These are phyloP conservation scores for Pascua sp. DNA, from an alignment of 1,284 basidiomycete species.

Conservation along the genomic window DNA sequence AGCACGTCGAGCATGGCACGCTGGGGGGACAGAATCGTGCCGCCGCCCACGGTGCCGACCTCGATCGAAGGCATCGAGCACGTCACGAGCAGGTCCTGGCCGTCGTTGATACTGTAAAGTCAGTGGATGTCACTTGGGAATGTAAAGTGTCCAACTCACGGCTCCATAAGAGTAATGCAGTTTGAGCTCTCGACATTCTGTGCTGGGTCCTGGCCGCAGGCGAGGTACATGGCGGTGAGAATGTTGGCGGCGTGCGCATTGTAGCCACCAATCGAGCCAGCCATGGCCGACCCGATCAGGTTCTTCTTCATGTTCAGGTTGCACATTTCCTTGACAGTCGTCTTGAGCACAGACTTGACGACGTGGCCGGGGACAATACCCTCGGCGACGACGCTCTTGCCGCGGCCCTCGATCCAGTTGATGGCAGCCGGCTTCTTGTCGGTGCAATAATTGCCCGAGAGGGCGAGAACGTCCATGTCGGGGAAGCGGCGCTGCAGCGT, in stretches of 20 bases:
- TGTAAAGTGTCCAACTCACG: slow-evolving; percentile 58
- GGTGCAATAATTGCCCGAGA: slow-evolving; percentile 98
- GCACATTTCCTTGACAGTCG: slow-evolving; percentile 83
- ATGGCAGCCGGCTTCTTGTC: slow-evolving; percentile 99
- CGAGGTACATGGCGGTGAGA: slow-evolving; percentile 90
- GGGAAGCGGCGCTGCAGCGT: slow-evolving; percentile 79
- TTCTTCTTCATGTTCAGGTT: slow-evolving; percentile 98
- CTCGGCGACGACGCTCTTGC: slow-evolving; percentile 96
- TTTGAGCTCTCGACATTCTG: slow-evolving; percentile 98
- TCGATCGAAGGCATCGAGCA: slow-evolving; percentile 94
- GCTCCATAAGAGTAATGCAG: slow-evolving; percentile 98
- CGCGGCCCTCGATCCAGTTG: slow-evolving; percentile 99
- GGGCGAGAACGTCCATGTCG: slow-evolving; percentile 86
- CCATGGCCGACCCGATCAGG: slow-evolving; percentile 95
- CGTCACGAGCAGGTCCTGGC: slow-evolving; percentile 85
- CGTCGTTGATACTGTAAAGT: slow-evolving; percentile 68
- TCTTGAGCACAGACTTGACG: slow-evolving; percentile 90
- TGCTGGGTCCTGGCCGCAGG: slow-evolving; percentile 97
- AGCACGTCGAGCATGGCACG: slow-evolving; percentile 88
- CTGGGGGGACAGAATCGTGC: slow-evolving; percentile 85
- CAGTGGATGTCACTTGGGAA: no score
- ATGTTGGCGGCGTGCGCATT: slow-evolving; percentile 99
- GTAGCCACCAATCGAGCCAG: slow-evolving; percentile 92
- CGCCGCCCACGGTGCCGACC: slow-evolving; percentile 94
- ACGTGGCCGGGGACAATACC: slow-evolving; percentile 84